These are phyloP conservation scores for Zygnema circumcarinatum DNA, from an alignment of 139 green algal genomes.

Conservation along the genomic window DNA sequence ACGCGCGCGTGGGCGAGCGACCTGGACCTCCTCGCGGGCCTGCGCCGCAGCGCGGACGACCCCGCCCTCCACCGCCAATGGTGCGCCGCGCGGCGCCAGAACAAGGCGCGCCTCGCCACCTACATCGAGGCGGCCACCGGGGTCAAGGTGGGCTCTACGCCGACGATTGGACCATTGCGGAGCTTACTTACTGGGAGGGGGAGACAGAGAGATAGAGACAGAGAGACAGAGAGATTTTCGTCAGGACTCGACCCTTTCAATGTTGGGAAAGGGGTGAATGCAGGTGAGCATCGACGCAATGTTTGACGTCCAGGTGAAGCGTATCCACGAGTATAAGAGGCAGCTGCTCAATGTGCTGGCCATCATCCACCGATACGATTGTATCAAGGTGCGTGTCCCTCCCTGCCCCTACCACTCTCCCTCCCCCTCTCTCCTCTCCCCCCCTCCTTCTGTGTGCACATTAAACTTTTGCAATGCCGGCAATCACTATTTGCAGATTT, in stretches of 20 bases:
- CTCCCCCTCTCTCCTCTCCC: not conserved
- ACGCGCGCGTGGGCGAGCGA: constrained; percentile 77
- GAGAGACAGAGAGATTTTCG: no score
- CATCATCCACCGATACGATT: constrained; percentile 84
- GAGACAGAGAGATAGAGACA: no score
- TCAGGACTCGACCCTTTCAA: no score
- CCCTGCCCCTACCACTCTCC: constrained; percentile 10
- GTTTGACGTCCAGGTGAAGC: constrained; percentile 96
- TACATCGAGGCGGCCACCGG: constrained; percentile 80
- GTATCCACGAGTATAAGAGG: constrained; percentile 95
- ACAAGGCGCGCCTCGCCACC: constrained; percentile 81
- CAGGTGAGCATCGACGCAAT: constrained; percentile 66
- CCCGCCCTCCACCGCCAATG: constrained; percentile 62
- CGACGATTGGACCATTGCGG: no score
- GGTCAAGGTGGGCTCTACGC: constrained; percentile 69
- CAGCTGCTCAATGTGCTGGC: constrained; percentile 88
- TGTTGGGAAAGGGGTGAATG: not conserved
- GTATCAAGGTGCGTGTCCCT: constrained; percentile 86
- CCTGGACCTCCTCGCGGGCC: constrained; percentile 65
- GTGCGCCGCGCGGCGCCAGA: constrained; percentile 73
- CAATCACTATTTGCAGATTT: no score
- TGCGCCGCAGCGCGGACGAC: constrained; percentile 62
- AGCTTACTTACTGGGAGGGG: no score
- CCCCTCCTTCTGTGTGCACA: no score
- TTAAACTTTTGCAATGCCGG: not conserved